Conservation (phyloP, 352 stramenopile genomes). For the Globisporangium viniferum region DNA sequence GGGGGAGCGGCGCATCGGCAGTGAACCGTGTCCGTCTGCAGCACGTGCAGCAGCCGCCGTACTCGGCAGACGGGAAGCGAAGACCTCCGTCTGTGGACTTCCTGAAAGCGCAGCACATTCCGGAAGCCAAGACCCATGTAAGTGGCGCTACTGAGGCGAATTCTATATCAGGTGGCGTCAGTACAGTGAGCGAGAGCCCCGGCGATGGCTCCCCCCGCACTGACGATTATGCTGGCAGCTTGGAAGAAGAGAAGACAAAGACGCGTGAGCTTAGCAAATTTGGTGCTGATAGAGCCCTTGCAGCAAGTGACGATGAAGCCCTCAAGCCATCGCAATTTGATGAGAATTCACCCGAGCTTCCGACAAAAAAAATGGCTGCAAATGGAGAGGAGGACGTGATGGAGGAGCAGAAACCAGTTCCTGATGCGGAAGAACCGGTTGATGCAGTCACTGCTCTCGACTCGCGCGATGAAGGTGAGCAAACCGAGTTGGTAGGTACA, state of each 20-base stretch:
- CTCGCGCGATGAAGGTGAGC: not conserved
- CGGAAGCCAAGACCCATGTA: not conserved
- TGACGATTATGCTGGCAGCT: not conserved
- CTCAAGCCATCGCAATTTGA: not conserved
- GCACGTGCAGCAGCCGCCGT: conserved; percentile 19
- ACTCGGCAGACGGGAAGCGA: conserved; percentile 23
- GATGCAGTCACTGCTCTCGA: not conserved
- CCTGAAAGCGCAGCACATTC: not conserved
- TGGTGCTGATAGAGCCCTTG: not conserved
- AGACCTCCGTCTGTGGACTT: conserved; percentile 3
- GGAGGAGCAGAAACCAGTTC: not conserved
- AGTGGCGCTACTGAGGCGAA: not conserved
- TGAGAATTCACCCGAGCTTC: not conserved
- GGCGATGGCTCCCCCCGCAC: not conserved
- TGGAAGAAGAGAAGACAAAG: not conserved
- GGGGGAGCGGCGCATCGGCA: conserved; percentile 1
- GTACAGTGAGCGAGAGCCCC: not conserved
- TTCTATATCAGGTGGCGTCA: not conserved
- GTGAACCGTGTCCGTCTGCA: conserved; percentile 3
- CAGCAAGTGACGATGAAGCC: not conserved
- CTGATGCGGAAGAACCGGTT: not conserved
- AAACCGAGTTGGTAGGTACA: not conserved
- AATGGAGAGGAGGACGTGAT: not conserved
- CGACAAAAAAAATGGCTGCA: not conserved
- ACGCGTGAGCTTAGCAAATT: not conserved